These are phyloP conservation scores for Strombidium stylifer DNA, from an alignment of 73 alveolate species.

Conservation along the genomic window DNA sequence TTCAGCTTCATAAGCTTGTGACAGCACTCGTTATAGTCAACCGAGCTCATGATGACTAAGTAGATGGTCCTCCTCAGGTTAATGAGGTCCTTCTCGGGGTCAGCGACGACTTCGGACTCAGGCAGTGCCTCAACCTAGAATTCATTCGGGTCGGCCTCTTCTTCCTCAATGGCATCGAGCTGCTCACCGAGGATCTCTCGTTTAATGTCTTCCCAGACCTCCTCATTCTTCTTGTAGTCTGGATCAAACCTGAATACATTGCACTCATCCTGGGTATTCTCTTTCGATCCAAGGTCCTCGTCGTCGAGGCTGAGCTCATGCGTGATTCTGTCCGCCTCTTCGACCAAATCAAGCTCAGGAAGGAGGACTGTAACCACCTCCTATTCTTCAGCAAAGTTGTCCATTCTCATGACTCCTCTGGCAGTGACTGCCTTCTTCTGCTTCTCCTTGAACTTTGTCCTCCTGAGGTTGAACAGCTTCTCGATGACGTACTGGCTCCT, in stretches of 20 bases:
- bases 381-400: slow-evolving; percentile 64
- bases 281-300: slow-evolving; percentile 84
- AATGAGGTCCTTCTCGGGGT: slow-evolving; percentile 94
- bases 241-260: slow-evolving; percentile 96
- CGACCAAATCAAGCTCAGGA: slow-evolving; percentile 98
- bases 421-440: too few relatives aligned
- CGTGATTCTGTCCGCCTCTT: slow-evolving; percentile 97
- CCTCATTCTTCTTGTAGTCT: slow-evolving; percentile 90
- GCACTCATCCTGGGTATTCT: slow-evolving; percentile 90
- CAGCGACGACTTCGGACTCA: slow-evolving; percentile 76
- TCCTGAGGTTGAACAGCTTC: slow-evolving; percentile 91
- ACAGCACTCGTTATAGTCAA: slow-evolving; percentile 97
- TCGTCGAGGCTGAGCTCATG: slow-evolving; percentile 94
- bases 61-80: slow-evolving; percentile 95
- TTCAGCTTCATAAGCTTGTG: slow-evolving; percentile 97
- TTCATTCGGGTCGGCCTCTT: slow-evolving; percentile 62
- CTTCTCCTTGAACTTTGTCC: slow-evolving; percentile 82
- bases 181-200: slow-evolving; percentile 96
- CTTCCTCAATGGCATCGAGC: slow-evolving; percentile 59
- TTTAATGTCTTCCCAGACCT: slow-evolving; percentile 93
- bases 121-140: not conserved
- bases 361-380: slow-evolving; percentile 96
- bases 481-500: slow-evolving; percentile 98
- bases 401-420: not conserved
- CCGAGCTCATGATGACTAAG: slow-evolving; percentile 95